Percentiles rank a stretch among this genome's conserved stretches.
Conservation (phyloP, 163 green algal genomes). For the Scenedesmus sp. region DNA sequence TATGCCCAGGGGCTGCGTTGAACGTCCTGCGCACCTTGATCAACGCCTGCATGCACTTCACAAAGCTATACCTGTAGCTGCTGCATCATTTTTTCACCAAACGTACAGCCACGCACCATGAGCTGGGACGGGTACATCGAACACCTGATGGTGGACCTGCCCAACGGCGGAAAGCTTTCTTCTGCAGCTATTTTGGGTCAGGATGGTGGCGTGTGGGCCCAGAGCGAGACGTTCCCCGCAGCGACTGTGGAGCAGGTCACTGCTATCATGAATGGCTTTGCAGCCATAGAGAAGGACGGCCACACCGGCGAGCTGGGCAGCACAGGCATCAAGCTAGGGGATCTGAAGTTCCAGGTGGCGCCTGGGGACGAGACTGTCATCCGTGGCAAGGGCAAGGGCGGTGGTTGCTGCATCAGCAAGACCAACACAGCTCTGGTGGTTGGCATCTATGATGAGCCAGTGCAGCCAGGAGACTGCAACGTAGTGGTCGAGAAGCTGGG, state of each 20-base stretch:
- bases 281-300: slow-evolving; percentile 42
- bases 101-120: neutral
- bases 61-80: neutral
- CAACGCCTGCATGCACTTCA: neutral
- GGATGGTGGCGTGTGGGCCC: slow-evolving; percentile 87
- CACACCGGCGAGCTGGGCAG: slow-evolving; percentile 47
- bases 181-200: slow-evolving; percentile 84
- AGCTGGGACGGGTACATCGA: slow-evolving; percentile 51
- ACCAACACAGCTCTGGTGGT: slow-evolving; percentile 82
- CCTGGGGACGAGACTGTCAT: slow-evolving; percentile 76
- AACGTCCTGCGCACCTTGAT: neutral
- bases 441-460: slow-evolving; percentile 84
- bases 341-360: slow-evolving; percentile 85
- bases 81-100: neutral
- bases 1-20: neutral
- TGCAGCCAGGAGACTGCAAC: slow-evolving; percentile 83
- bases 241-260: slow-evolving; percentile 62
- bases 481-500: slow-evolving; percentile 86
- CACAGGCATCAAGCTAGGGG: slow-evolving; percentile 65
- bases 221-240: slow-evolving; percentile 75
- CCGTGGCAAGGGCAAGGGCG: slow-evolving; percentile 79
- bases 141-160: slow-evolving; percentile 77
- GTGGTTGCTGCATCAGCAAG: slow-evolving; percentile 85
- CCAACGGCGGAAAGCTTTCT: slow-evolving; percentile 69
- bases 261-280: slow-evolving; percentile 56